Percentiles rank a stretch among this genome's conserved stretches.
Evolutionary conservation across 495 filamentous ascomycete species (phyloP).

Genomic region (Neurospora sp.): DNA sequence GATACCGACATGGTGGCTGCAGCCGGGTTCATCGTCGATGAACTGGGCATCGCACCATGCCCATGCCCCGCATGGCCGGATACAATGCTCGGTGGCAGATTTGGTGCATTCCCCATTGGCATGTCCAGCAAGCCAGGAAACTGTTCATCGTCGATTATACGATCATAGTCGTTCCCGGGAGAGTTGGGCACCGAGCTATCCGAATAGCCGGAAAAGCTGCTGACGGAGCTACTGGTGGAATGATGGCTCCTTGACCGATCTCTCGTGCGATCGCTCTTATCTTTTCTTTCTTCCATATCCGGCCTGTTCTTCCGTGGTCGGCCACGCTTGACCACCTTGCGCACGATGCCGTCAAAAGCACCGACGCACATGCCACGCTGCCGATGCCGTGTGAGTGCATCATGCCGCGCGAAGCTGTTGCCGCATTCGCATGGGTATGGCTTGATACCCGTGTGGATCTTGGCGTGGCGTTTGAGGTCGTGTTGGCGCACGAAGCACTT

Average conservation of each 20-base stretch:
- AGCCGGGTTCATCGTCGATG: conserved; percentile 28
- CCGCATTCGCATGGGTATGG: conserved; percentile 87
- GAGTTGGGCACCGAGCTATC: conserved; percentile 37
- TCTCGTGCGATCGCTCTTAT: conserved; percentile 49
- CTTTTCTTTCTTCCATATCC: conserved; percentile 51
- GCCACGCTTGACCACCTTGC: conserved; percentile 43
- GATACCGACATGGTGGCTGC: conserved; percentile 9
- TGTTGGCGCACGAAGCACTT: conserved; percentile 96
- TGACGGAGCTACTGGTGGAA: conserved; percentile 29
- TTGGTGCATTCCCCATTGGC: conserved; percentile 21
- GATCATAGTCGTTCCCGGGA: conserved; percentile 27
- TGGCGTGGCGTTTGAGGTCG: conserved; percentile 91
- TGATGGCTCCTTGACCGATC: conserved; percentile 36
- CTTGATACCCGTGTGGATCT: conserved; percentile 90
- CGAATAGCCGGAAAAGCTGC: conserved; percentile 38
- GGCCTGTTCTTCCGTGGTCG: conserved; percentile 37
- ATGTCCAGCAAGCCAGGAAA: conserved; percentile 34
- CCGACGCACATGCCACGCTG: conserved; percentile 93
- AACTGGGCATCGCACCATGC: conserved; percentile 7
- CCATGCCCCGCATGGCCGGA: neutral
- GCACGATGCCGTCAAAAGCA: conserved; percentile 73
- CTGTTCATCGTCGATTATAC: conserved; percentile 34
- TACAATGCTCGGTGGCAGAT: neutral
- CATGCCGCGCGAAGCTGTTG: conserved; percentile 83
- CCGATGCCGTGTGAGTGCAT: conserved; percentile 86